Evolutionary conservation across 306 rosid species (phyloP), one percentile per base, ranked within the genome.

Genomic region (Prosopis cineraria): DNA sequence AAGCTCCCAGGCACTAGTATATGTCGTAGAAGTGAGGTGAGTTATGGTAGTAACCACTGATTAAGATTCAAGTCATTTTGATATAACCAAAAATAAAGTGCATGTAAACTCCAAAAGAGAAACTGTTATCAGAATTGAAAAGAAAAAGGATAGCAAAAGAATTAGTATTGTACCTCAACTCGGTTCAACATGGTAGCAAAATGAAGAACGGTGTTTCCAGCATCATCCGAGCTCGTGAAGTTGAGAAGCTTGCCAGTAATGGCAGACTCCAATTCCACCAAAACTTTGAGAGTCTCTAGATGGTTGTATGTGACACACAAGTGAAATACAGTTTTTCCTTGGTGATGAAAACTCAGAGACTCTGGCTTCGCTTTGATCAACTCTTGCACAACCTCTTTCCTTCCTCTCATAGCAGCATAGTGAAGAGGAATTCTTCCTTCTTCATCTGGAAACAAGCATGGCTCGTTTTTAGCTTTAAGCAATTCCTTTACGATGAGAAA

Each of bases 351-450:
- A 7, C 4, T 20, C 13, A 52, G 27, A 52, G 59, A 20, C 2
- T 52, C 59, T 6, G 59, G 59, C 59, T 20, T 22, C 13, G 27
- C 30, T 11, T 6, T 20, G 13, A 76, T 40, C 7, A 81, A 68
- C 22, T 6, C 62, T 14, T 31, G 13, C 14, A 62, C 62, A 27
- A 77, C 70, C 27, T 65, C 17, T 14, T 19, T 2, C 1, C 45
- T 19, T 0, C 82, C 85, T 44, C 82, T 77, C 45, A 66, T 72
- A 17, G 67, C 71, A 0, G 85, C 82, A 29, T 72, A 77, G 43
- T 82, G 85, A 0, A 79, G 12, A 16, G 82, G 72, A 48, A 71
- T 79, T 48, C 66, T 59, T 7, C 43, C 72, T 5, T 59, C 17
- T 5, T 71, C 40, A 47, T 79, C 82, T 19, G 0, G 0, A 16